Evolutionary conservation across 2,329 filamentous ascomycete species (phyloP).

Genomic region (Didymella arachidicola): DNA sequence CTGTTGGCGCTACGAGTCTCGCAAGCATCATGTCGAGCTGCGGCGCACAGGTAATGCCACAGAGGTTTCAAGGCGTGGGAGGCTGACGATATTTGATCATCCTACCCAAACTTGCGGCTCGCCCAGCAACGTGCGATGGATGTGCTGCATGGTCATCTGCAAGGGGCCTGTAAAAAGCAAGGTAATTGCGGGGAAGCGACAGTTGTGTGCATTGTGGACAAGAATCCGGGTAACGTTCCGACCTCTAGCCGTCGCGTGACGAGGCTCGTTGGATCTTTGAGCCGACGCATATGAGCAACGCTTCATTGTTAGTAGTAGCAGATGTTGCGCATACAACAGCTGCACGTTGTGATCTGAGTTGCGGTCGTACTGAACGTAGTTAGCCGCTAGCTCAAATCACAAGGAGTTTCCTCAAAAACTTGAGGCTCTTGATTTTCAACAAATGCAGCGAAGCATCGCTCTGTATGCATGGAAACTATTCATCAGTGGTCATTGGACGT

Average conservation of each 20-base stretch:
- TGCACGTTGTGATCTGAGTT: not conserved
- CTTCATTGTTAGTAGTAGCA: conserved; percentile 18
- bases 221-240: conserved; percentile 26
- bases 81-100: conserved; percentile 41
- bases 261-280: conserved; percentile 18
- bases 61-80: conserved; percentile 35
- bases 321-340: not conserved
- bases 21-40: conserved; percentile 35
- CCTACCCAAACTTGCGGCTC: conserved; percentile 34
- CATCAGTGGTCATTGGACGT: conserved; percentile 22
- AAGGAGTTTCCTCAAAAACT: conserved; percentile 1
- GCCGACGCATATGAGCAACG: conserved; percentile 26
- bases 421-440: conserved; percentile 31
- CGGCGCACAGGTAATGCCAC: conserved; percentile 44
- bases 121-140: conserved; percentile 42
- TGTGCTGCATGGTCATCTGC: conserved; percentile 51
- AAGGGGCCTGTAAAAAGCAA: conserved; percentile 46
- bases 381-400: not conserved
- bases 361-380: not conserved
- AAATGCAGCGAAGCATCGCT: conserved; percentile 9
- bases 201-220: conserved; percentile 30
- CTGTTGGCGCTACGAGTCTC: conserved; percentile 43
- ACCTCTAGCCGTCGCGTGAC: conserved; percentile 35
- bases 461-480: conserved; percentile 5
- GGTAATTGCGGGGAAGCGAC: conserved; percentile 50